Base-by-base conservation (phyloP, 1,284 basidiomycete species). In the Leccinum fallax region DNA sequence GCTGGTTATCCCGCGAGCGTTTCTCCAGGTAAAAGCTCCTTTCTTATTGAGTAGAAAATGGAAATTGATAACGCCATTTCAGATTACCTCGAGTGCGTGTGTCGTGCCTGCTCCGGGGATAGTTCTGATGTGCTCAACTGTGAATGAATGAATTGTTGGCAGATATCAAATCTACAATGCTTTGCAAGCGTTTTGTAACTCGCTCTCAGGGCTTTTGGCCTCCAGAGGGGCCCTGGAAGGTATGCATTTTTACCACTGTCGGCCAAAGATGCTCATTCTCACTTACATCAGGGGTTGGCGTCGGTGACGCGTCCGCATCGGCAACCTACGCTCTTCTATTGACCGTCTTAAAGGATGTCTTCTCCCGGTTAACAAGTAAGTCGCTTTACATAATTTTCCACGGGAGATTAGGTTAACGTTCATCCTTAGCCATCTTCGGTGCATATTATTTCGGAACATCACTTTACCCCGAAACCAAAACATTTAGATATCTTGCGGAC, bases 151-250 rank as follows among this genome's bases (percentile, higher is more conserved):
- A 21, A 4, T 30, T n/a, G 34, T 24, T 57, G 53, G 43, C 58
- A 72, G 85, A 61, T 89, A 88, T 68, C 87, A 89, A 68, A 76
- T 85, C 15, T 81, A 84, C 66, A 89, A 90, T 64, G 85, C 85
- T 0, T 61, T 88, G 2, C 88, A 89, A 73, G 85, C 87, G 3
- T 89, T 88, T 66, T 89, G 86, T 68, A 89, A 84, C 66, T 87
- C 87, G 0, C 73, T 90, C 1, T 83, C 86, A 0, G 79, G 84
- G 0, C 74, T 90, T 34, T 71, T 89, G 24, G 84, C 88, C 2
- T 88, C 87, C 5, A 77, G 88, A 64, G 87, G 88, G n/a, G 81
- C 86, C 3, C 75, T 90, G 13, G 85, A 89, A 81, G 87, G 88
- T 86, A 60, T 48, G 87, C 85, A 59, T 43, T 49, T n/a, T 28